Evolutionary conservation across 805 yeast species (phyloP).

Genomic region (Metschnikowia cerradonensis): DNA sequence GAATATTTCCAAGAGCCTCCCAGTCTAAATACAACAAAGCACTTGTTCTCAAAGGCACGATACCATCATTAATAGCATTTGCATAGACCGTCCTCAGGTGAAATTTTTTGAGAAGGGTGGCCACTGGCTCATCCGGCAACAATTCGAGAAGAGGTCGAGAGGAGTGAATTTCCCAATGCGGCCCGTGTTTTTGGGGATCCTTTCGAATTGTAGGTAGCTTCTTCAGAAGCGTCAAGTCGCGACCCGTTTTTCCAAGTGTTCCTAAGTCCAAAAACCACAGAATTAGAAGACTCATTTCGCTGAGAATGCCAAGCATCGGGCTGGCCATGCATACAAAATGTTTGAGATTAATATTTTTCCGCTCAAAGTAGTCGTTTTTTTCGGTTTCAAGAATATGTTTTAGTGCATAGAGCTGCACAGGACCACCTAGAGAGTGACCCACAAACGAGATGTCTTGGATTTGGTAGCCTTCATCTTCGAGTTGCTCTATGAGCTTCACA

Average conservation of each 20-base stretch:
- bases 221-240: slow-evolving; percentile 40
- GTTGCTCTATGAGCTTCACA: slow-evolving; percentile 23
- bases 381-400: slow-evolving; percentile 30
- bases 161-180: slow-evolving; percentile 7
- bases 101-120: slow-evolving; percentile 26
- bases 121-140: slow-evolving; percentile 40
- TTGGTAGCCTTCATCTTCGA: slow-evolving; percentile 11
- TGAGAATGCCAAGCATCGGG: slow-evolving; percentile 40
- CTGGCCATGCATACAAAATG: slow-evolving; percentile 40
- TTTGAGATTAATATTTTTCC: slow-evolving; percentile 24
- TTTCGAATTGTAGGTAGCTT: slow-evolving; percentile 22
- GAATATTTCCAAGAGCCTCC: slow-evolving; percentile 39
- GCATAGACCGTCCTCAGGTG: slow-evolving; percentile 38
- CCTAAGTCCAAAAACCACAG: slow-evolving; percentile 43
- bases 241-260: slow-evolving; percentile 43
- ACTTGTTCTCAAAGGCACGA: slow-evolving; percentile 42
- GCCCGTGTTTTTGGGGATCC: slow-evolving; percentile 5
- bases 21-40: slow-evolving; percentile 41
- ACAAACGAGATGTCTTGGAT: slow-evolving; percentile 35
- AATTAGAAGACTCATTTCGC: slow-evolving; percentile 37
- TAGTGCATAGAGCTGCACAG: slow-evolving; percentile 39
- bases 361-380: slow-evolving; percentile 29
- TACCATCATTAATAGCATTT: slow-evolving; percentile 44
- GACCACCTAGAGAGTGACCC: slow-evolving; percentile 44
- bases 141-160: slow-evolving; percentile 32